Evolutionary conservation across 768 basidiomycete genomes (phyloP).

Genomic region (Lactarius quietus): DNA sequence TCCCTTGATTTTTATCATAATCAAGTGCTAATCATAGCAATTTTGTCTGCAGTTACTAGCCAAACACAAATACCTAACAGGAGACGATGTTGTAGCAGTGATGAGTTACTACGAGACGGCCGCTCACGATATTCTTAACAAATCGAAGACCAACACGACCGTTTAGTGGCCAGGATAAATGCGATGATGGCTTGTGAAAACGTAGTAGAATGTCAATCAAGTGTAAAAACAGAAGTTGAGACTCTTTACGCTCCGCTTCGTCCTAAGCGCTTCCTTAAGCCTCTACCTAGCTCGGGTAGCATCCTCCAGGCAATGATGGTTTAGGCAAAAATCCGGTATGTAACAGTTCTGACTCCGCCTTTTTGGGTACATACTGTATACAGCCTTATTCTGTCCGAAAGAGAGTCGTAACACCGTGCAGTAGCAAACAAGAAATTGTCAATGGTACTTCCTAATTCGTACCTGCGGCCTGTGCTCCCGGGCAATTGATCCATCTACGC

Average conservation of each 20-base stretch:
- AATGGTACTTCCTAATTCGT: too few relatives aligned
- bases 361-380: too few relatives aligned
- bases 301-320: slow-evolving; percentile 40
- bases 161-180: not conserved
- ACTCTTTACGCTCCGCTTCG: slow-evolving; percentile 47
- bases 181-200: not conserved
- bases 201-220: not conserved
- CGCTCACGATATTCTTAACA: not conserved
- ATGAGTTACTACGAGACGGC: slow-evolving; percentile 17
- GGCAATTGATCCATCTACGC: too few relatives aligned
- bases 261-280: slow-evolving; percentile 60
- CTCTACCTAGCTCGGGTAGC: slow-evolving; percentile 47
- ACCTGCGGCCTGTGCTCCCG: too few relatives aligned
- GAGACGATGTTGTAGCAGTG: slow-evolving; percentile 18
- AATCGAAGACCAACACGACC: not conserved
- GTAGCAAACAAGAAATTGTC: too few relatives aligned
- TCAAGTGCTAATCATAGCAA: not conserved
- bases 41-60: slow-evolving; percentile 11
- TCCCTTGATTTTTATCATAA: not conserved
- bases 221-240: not conserved
- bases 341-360: too few relatives aligned
- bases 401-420: too few relatives aligned
- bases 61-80: slow-evolving; percentile 20
- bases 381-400: too few relatives aligned
- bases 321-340: slow-evolving; percentile 74